phyloP scores from a whole-genome alignment of 257 asterid genomes.

The Echites panduratus region DNA sequence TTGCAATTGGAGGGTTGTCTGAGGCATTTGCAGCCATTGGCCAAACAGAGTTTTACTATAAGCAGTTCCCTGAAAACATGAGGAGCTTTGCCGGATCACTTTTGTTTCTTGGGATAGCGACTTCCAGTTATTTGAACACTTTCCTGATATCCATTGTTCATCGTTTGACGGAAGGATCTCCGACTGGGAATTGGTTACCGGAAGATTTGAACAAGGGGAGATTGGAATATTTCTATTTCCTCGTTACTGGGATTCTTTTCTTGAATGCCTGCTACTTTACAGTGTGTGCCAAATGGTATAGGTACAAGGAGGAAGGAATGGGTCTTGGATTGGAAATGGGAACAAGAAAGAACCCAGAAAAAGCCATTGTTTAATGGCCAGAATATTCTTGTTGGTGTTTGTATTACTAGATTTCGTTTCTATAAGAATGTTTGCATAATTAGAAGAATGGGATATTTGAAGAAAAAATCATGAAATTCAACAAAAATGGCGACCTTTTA shows the following conservation, averaged over 20 bases:
- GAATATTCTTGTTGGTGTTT: no score
- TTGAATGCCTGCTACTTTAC: conserved; percentile 47
- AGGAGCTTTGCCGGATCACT: conserved; percentile 69
- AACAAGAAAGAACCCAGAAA: not conserved
- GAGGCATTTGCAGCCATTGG: conserved; percentile 70
- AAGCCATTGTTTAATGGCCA: no score
- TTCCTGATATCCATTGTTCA: conserved; percentile 44
- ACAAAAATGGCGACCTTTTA: no score
- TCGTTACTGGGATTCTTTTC: conserved; percentile 38
- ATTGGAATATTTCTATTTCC: conserved; percentile 59
- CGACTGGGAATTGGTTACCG: conserved; percentile 60
- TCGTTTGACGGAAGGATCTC: conserved; percentile 24
- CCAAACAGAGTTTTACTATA: conserved; percentile 59
- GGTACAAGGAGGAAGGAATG: conserved; percentile 43
- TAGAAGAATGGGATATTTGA: no score
- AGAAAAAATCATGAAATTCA: no score
- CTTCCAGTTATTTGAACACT: conserved; percentile 45
- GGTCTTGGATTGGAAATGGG: not conserved
- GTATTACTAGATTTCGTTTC: no score
- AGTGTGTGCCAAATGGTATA: conserved; percentile 58
- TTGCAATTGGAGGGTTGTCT: conserved; percentile 48
- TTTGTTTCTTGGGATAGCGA: conserved; percentile 55
- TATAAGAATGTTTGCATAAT: no score
- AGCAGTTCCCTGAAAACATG: conserved; percentile 85
- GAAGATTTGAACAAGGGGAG: conserved; percentile 73